These are phyloP conservation scores for Magnolia kwangsiensis DNA, from an alignment of 164 flowering plant genomes.

Conservation along the genomic window DNA sequence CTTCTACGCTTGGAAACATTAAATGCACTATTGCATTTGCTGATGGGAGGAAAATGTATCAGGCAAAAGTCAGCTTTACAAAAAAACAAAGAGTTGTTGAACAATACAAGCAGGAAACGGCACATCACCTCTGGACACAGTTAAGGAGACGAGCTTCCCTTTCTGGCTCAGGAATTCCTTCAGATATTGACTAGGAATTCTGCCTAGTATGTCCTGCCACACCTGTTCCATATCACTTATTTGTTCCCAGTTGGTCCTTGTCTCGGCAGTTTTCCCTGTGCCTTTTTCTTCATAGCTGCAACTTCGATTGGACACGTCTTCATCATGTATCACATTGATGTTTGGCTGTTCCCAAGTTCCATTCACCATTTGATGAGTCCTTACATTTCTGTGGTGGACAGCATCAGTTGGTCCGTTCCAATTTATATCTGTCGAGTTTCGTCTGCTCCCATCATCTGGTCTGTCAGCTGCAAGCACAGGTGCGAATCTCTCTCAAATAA, in stretches of 20 bases:
- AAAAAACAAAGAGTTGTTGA: not conserved
- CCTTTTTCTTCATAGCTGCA: conserved; percentile 3
- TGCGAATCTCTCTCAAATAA: not conserved
- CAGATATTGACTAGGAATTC: conserved; percentile 17
- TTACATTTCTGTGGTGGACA: conserved; percentile 10
- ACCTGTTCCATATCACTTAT: conserved; percentile 27
- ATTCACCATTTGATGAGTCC: conserved; percentile 4
- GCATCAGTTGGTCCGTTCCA: conserved; percentile 1
- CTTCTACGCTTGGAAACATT: conserved; percentile 30
- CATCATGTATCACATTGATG: conserved; percentile 8
- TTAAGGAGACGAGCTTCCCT: conserved; percentile 35
- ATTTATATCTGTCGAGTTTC: not conserved
- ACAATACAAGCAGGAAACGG: not conserved
- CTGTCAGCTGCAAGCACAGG: conserved; percentile 17
- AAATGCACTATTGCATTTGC: conserved; percentile 39
- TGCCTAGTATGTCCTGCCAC: conserved; percentile 28
- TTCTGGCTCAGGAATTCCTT: conserved; percentile 27
- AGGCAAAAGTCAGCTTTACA: not conserved
- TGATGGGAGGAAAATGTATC: conserved; percentile 9
- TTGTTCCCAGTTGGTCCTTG: conserved; percentile 12
- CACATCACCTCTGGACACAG: conserved; percentile 29
- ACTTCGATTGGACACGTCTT: conserved; percentile 5
- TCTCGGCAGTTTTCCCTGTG: conserved; percentile 9
- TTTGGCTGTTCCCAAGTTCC: conserved; percentile 10
- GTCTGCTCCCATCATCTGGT: conserved; percentile 1